Evolutionary conservation across 176 grass and related monocot species (phyloP).

Genomic region (Aegilops longissima): DNA sequence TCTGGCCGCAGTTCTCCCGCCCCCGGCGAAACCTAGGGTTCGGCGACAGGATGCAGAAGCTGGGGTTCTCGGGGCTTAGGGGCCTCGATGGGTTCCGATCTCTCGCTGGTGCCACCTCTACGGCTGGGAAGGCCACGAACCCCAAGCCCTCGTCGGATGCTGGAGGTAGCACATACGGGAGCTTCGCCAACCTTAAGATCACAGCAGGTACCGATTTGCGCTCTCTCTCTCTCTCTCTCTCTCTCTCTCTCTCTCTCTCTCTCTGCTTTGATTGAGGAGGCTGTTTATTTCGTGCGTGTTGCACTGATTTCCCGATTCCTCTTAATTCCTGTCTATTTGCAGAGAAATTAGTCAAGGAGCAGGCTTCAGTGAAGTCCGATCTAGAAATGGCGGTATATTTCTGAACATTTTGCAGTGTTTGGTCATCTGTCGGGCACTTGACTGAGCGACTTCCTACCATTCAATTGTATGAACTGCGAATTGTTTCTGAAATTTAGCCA

Average conservation of each 20-base stretch:
- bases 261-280: background rate
- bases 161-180: constrained; percentile 67
- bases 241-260: background rate
- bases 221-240: background rate
- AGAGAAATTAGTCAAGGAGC: constrained; percentile 93
- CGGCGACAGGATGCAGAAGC: constrained; percentile 65
- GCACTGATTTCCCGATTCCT: constrained; percentile 38
- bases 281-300: background rate
- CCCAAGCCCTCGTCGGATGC: constrained; percentile 62
- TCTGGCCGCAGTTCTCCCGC: background rate
- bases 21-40: constrained; percentile 26
- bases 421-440: background rate
- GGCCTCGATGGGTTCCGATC: constrained; percentile 71
- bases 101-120: constrained; percentile 50
- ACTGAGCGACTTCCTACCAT: background rate
- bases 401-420: constrained; percentile 25
- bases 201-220: constrained; percentile 64
- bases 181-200: constrained; percentile 89
- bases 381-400: constrained; percentile 83
- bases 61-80: constrained; percentile 50
- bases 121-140: constrained; percentile 37
- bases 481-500: constrained; percentile 3
- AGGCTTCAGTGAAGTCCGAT: constrained; percentile 90
- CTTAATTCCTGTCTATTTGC: constrained; percentile 30
- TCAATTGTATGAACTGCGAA: constrained; percentile 10